phyloP scores from a whole-genome alignment of 805 yeast genomes.

The Lachancea sp. region DNA sequence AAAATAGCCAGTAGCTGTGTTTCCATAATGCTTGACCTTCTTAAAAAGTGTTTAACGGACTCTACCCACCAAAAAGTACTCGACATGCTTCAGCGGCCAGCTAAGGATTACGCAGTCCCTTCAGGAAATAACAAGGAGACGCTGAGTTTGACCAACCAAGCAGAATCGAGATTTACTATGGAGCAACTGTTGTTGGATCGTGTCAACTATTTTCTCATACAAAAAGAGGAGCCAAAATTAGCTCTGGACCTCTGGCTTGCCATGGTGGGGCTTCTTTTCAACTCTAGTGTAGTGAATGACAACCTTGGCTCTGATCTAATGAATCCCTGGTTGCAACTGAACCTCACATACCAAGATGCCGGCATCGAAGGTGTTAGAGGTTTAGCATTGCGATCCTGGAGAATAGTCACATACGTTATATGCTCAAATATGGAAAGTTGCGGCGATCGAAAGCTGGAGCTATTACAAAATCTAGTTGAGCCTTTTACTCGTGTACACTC shows the following conservation, averaged over 20 bases:
- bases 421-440: conserved; percentile 8
- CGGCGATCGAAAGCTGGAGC: background rate
- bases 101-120: background rate
- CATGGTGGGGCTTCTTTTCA: conserved; percentile 23
- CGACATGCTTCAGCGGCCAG: background rate
- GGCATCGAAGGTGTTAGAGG: conserved; percentile 11
- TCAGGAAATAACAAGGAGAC: background rate
- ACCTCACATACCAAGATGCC: conserved; percentile 15
- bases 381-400: conserved; percentile 26
- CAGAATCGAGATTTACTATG: background rate
- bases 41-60: conserved; percentile 20
- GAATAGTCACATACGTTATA: conserved; percentile 23
- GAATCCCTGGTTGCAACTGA: conserved; percentile 20
- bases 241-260: conserved; percentile 31
- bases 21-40: conserved; percentile 20
- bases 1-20: conserved; percentile 18
- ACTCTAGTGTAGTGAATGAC: conserved; percentile 10
- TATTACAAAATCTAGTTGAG: background rate
- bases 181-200: conserved; percentile 14
- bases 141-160: too few relatives aligned
- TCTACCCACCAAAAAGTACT: conserved; percentile 1
- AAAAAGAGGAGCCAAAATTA: conserved; percentile 19
- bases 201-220: conserved; percentile 14
- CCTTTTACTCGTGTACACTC: background rate
- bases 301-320: conserved; percentile 7